Evolutionary conservation across 768 basidiomycete genomes (phyloP), one percentile per base, ranked within the genome.

Genomic region (Auricularia cornea): DNA sequence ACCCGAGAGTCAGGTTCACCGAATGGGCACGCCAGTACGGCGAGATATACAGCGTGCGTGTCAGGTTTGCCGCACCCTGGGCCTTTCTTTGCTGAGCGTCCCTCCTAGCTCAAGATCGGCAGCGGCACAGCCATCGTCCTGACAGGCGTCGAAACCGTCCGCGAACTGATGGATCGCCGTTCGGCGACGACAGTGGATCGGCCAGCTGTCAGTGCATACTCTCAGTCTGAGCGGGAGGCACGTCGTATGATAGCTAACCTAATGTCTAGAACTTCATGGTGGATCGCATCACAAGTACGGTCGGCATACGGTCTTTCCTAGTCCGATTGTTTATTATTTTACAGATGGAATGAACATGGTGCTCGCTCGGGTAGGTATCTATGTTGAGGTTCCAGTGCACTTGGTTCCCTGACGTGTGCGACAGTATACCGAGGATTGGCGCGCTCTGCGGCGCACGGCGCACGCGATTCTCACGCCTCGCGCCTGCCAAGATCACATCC

Each of bases 21-120:
- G 69, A 70, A 64, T 73, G 72, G 73, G 69, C 73, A 1, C 60
- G 65, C 20, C 26, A 60, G 32, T 73, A 73, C 38, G 73, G 73
- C 3, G 72, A 69, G 2, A 67, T 74, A 32, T 70, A 70, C 61
- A 72, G 70, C 26, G 67, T 68, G 23, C 23, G 65, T 41, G 35
- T 30, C 4, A n/a, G n/a, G 33, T 63, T 1, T 38, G 16, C 35
- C 16, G 35, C 10, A 8, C 10, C 16, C 10, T 14, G 35, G 35
- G n/a, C n/a, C n/a, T n/a, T n/a, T n/a, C n/a, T n/a, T n/a, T 62
- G 60, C 62, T 63, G 3, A 26, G 61, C 64, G 51, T 63, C 35
- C 8, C 35, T 8, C 35, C 35, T 54, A 72, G 70, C 63, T 71
- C 14, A 72, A 70, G 61, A 33, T 72, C 8, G 70, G 67, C 11